Evolutionary conservation across 23 red algal species (phyloP).

Genomic region (Gracilaria caudata): DNA sequence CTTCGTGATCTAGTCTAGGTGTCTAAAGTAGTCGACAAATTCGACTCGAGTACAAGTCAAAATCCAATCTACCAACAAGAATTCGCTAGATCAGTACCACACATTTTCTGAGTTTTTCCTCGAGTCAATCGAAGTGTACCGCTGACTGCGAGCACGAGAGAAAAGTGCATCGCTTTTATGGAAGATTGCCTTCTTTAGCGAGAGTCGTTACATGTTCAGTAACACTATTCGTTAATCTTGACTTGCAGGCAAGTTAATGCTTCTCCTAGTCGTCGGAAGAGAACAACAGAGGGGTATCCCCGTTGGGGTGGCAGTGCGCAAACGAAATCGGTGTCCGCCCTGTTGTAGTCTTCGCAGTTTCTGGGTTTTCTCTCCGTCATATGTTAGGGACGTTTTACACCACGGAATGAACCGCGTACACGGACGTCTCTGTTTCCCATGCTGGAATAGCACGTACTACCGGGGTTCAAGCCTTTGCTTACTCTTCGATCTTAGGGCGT

Average conservation of each 20-base stretch:
- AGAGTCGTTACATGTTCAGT: not conserved
- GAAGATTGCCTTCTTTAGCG: not conserved
- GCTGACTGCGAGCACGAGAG: not conserved
- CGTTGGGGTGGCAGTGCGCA: too few species aligned
- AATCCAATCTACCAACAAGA: too few species aligned
- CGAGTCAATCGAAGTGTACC: too few species aligned
- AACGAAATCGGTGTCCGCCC: too few species aligned
- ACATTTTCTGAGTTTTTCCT: too few species aligned
- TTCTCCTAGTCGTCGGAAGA: not conserved
- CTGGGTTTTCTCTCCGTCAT: not conserved
- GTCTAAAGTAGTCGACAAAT: too few species aligned
- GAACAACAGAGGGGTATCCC: not conserved
- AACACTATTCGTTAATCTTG: not conserved
- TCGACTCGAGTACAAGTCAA: too few species aligned
- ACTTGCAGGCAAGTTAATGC: not conserved
- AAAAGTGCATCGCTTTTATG: not conserved
- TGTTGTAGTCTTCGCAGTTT: not conserved
- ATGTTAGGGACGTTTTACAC: not conserved
- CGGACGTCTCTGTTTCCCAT: not conserved
- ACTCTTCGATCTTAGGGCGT: slow-evolving; percentile 42
- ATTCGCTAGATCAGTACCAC: too few species aligned
- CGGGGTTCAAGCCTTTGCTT: slow-evolving; percentile 40
- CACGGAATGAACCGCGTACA: not conserved
- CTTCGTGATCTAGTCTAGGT: too few species aligned
- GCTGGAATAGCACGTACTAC: not conserved